phyloP scores from a whole-genome alignment of 2,329 filamentous ascomycete genomes.

The Verticillium nubilum region DNA sequence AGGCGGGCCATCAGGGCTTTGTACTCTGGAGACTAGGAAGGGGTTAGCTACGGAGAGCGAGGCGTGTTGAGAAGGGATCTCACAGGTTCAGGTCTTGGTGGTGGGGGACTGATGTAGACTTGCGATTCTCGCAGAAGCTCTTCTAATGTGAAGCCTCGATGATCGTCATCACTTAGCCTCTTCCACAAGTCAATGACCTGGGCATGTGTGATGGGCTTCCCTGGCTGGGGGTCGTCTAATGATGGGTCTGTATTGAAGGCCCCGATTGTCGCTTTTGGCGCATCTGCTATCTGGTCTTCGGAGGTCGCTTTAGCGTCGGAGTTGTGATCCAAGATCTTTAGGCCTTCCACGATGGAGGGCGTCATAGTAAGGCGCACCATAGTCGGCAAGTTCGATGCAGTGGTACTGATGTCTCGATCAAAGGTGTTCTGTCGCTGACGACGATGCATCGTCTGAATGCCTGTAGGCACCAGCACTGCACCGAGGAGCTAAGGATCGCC shows the following conservation, averaged over 20 bases:
- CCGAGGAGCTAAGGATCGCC: neutral
- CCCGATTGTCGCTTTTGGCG: neutral
- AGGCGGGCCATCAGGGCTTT: constrained; percentile 82
- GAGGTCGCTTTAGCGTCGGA: constrained; percentile 4
- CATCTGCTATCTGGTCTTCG: constrained; percentile 10
- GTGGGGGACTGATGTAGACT: constrained; percentile 74
- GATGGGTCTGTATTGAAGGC: constrained; percentile 36
- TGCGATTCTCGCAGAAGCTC: constrained; percentile 64
- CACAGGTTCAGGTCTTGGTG: constrained; percentile 73
- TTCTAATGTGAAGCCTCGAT: constrained; percentile 52
- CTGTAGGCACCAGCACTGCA: neutral
- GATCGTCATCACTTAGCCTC: constrained; percentile 32
- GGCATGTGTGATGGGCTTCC: constrained; percentile 65
- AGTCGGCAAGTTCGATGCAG: neutral
- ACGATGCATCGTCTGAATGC: neutral
- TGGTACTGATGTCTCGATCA: neutral
- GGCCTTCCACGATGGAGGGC: constrained; percentile 56
- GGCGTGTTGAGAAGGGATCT: constrained; percentile 19
- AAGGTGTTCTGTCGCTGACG: neutral
- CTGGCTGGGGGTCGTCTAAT: constrained; percentile 44
- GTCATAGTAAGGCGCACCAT: constrained; percentile 83
- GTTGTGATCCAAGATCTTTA: constrained; percentile 32
- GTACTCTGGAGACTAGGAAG: constrained; percentile 68
- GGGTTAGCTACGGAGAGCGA: constrained; percentile 3
- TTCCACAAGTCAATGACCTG: constrained; percentile 62